Conservation (phyloP, 75 land plant genomes). For the Pinus taeda region DNA sequence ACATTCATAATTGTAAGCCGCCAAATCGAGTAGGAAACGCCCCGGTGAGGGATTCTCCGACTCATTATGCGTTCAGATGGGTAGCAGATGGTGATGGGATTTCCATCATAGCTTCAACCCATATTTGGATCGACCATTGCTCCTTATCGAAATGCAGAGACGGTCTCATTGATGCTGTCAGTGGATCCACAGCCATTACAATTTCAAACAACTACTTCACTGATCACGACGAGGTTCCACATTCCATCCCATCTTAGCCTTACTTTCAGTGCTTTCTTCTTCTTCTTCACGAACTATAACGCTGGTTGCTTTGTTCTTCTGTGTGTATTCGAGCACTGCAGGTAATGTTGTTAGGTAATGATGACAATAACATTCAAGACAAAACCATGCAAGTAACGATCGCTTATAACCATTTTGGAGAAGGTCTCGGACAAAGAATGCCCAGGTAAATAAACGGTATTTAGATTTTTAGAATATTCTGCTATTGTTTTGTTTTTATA, state of each 20-base stretch:
- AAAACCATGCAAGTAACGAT: too few species aligned
- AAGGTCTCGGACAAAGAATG: conserved; percentile 21
- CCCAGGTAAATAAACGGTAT: conserved; percentile 17
- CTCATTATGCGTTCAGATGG: conserved; percentile 8
- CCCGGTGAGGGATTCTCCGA: conserved; percentile 1
- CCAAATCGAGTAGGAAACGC: neutral
- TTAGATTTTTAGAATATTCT: neutral
- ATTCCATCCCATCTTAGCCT: too few species aligned
- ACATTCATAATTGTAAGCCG: conserved; percentile 22
- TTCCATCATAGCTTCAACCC: conserved; percentile 15
- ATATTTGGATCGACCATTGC: conserved; percentile 38
- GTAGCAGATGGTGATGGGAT: conserved; percentile 33
- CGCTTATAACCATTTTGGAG: too few species aligned
- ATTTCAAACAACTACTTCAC: conserved; percentile 23
- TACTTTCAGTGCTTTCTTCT: too few species aligned
- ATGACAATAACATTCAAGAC: too few species aligned
- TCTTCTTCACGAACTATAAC: neutral
- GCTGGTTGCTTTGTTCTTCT: neutral
- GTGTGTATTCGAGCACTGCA: neutral
- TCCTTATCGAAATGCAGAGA: conserved; percentile 9
- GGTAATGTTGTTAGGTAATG: too few species aligned
- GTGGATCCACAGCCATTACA: conserved; percentile 18
- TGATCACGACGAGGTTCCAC: conserved; percentile 29
- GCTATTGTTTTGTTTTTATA: too few species aligned
- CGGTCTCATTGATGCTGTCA: conserved; percentile 27